phyloP scores from a whole-genome alignment of 345 rosid species.

The Psidium guajava region DNA sequence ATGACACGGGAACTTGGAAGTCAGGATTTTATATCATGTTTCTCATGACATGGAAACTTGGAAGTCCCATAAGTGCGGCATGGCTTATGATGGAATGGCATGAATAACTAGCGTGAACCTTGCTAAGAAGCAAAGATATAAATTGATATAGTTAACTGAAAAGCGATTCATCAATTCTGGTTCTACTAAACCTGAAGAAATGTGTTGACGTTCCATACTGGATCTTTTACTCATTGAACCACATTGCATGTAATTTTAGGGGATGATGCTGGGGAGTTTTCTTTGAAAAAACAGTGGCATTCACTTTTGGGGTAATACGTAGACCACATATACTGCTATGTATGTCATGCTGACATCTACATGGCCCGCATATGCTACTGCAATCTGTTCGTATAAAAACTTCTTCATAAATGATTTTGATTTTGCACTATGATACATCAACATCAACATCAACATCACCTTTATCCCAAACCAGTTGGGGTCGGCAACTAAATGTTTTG shows the following conservation, averaged over 20 bases:
- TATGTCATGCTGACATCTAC: neutral
- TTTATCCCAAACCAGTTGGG: too few relatives aligned
- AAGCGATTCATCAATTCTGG: neutral
- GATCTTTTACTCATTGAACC: neutral
- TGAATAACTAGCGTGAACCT: neutral
- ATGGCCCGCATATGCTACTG: neutral
- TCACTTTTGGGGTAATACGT: neutral
- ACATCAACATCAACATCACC: too few relatives aligned
- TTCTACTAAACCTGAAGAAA: neutral
- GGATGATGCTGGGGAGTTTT: neutral
- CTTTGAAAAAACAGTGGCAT: neutral
- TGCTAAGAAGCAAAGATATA: neutral
- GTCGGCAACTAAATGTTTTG: too few relatives aligned
- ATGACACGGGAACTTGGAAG: neutral
- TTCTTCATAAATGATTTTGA: neutral
- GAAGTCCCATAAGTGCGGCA: neutral
- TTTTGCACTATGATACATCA: neutral
- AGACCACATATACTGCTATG: neutral
- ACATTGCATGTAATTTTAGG: neutral
- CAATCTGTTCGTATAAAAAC: neutral
- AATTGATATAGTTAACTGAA: neutral
- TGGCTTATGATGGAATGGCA: neutral
- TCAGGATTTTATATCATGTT: neutral
- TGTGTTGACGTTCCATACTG: neutral
- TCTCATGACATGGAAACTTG: neutral